Evolutionary conservation across 2,329 filamentous ascomycete species (phyloP).

Genomic region (Paecilomyces sp.): DNA sequence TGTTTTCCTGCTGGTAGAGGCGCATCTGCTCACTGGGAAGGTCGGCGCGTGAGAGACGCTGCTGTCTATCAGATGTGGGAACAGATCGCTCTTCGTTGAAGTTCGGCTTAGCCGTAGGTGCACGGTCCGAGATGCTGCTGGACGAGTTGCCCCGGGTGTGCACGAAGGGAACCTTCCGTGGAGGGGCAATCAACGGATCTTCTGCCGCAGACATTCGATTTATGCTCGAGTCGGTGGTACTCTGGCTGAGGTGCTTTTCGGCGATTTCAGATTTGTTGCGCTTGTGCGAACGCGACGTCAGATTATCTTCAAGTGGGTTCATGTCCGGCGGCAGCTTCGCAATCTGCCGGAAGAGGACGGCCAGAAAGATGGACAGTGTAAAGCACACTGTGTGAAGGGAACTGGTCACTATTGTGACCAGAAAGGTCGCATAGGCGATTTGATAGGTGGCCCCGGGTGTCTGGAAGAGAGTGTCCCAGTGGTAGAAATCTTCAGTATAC

Average conservation of each 20-base stretch:
- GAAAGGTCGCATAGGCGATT: constrained; percentile 62
- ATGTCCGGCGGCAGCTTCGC: constrained; percentile 78
- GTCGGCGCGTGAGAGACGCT: constrained; percentile 23
- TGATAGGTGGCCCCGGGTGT: constrained; percentile 48
- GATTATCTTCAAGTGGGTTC: constrained; percentile 83
- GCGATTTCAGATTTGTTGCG: constrained; percentile 58
- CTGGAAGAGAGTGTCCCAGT: constrained; percentile 64
- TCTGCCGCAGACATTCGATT: constrained; percentile 31
- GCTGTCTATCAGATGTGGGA: constrained; percentile 41
- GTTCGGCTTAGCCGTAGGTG: constrained; percentile 38
- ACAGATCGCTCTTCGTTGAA: constrained; percentile 36
- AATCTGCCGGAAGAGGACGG: constrained; percentile 75
- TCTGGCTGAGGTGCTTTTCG: constrained; percentile 56
- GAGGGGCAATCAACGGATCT: constrained; percentile 35
- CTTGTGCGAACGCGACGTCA: constrained; percentile 70
- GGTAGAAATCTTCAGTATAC: constrained; percentile 33
- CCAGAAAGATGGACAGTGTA: constrained; percentile 65
- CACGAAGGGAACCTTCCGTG: constrained; percentile 64
- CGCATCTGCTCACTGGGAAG: constrained; percentile 22
- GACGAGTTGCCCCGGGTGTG: constrained; percentile 64
- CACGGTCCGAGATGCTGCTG: constrained; percentile 47
- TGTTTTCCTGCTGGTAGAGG: constrained; percentile 19
- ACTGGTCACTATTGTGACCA: constrained; percentile 56
- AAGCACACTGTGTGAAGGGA: constrained; percentile 66
- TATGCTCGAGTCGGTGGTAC: constrained; percentile 35